Evolutionary conservation across 352 stramenopile genomes (phyloP), one percentile per base, ranked within the genome.

Genomic region (Phytophthora citrophthora): DNA sequence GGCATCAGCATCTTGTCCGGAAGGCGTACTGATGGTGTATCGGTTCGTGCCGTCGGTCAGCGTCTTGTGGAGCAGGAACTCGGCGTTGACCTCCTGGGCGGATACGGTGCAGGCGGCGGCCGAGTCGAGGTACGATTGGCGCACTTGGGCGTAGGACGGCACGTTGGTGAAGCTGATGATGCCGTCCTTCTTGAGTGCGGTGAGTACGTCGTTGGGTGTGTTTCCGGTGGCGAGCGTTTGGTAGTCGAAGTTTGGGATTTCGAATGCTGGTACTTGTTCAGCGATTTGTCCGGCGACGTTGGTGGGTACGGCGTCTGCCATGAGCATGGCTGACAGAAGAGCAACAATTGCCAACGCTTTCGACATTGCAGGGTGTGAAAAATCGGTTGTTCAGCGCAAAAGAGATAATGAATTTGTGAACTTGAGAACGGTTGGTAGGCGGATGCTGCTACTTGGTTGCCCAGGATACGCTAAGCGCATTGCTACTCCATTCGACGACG

Each of bases 141-240:
- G 79, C 8, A 77, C 59, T 2, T 69, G 34, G 0, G 72, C 45
- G 69, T 83, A 93, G 27, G 56, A 57, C 3, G 81, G 81, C 16
- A 94, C 74, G 66, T 91, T 90, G 44, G 63, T 67, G 41, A 94
- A 64, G 39, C 69, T 77, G 50, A 94, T 63, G 77, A 92, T 91
- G 29, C 85, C 85, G 53, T 91, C 79, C 20, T 67, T 61, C 64
- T 88, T 77, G 54, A 94, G 80, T 11, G 79, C 79, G 2, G 46
- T 31, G 47, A 91, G 73, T 44, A 91, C 53, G 23, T 68, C 40
- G n/a, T 58, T 39, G 20, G 79, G 71, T 40, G 61, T 79, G 57
- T 70, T 53, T 64, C 52, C 61, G 18, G 31, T 61, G 18, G 52
- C 52, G 12, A 91, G 68, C 9, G 74, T 70, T 24, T 56, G 15